These are phyloP conservation scores for Penicillium lagena DNA, from an alignment of 495 filamentous ascomycete genomes.

Conservation along the genomic window DNA sequence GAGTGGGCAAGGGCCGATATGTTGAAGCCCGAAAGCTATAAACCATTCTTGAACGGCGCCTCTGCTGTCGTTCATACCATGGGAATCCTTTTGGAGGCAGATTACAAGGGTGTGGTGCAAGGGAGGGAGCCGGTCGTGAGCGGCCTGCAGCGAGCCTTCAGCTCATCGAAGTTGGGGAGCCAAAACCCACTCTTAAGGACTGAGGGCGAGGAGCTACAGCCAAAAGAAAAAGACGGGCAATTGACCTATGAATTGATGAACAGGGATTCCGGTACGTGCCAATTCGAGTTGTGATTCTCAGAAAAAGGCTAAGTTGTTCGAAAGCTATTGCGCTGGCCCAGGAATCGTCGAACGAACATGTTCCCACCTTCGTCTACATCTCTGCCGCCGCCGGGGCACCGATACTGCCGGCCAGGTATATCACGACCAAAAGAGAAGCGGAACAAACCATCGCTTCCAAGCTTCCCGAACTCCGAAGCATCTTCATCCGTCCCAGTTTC, in stretches of 20 bases:
- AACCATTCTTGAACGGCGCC: slow-evolving; percentile 60
- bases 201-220: slow-evolving; percentile 51
- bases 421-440: slow-evolving; percentile 86
- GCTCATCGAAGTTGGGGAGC: slow-evolving; percentile 53
- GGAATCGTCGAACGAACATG: slow-evolving; percentile 59
- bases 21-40: slow-evolving; percentile 72
- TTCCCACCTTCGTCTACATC: slow-evolving; percentile 73
- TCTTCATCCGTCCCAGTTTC: slow-evolving; percentile 83
- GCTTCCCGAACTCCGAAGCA: slow-evolving; percentile 65
- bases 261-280: slow-evolving; percentile 62
- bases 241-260: slow-evolving; percentile 98
- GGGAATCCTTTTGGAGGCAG: slow-evolving; percentile 95
- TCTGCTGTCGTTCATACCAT: slow-evolving; percentile 86
- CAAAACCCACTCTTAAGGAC: slow-evolving; percentile 59
- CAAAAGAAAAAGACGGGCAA: slow-evolving; percentile 63
- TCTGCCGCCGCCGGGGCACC: slow-evolving; percentile 83
- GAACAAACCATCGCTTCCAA: slow-evolving; percentile 67
- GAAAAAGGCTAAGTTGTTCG: slow-evolving; percentile 11
- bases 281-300: background rate
- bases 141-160: slow-evolving; percentile 73
- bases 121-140: slow-evolving; percentile 71
- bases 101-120: slow-evolving; percentile 88
- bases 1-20: slow-evolving; percentile 85
- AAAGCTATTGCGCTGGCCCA: slow-evolving; percentile 71
- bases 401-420: slow-evolving; percentile 76